Evolutionary conservation across 73 alveolate genomes (phyloP).

Genomic region (Tetrahymena elliotti): DNA sequence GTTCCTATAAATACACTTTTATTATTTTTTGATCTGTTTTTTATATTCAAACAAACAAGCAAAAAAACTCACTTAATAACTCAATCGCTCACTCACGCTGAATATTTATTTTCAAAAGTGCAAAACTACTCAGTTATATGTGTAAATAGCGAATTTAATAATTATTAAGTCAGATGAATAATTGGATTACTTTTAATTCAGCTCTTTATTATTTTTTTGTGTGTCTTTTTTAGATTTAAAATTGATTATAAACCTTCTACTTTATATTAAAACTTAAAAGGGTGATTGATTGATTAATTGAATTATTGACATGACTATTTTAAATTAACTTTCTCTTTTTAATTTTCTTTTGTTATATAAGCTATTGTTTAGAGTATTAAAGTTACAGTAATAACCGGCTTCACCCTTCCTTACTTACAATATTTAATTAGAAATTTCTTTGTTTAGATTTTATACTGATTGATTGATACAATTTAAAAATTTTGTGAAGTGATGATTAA

Average conservation of each 20-base stretch:
- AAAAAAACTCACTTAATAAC: no score
- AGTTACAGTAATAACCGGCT: background rate
- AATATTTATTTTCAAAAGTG: background rate
- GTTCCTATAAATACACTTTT: no score
- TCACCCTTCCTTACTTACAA: background rate
- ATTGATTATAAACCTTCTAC: background rate
- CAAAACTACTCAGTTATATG: background rate
- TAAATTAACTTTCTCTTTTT: background rate
- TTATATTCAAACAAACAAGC: background rate
- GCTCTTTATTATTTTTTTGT: background rate
- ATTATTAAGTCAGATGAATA: background rate
- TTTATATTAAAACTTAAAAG: no score
- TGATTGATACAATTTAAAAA: background rate
- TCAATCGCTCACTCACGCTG: no score
- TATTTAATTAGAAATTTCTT: background rate
- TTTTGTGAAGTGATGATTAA: no score
- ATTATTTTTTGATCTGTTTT: background rate
- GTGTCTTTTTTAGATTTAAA: background rate
- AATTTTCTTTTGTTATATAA: background rate
- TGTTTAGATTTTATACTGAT: no score
- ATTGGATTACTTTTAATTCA: no score
- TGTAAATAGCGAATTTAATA: background rate
- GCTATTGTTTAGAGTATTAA: background rate
- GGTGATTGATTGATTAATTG: no score
- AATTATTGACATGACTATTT: no score